Percentiles rank a stretch among this genome's conserved stretches.
phyloP scores from a whole-genome alignment of 129 eudicot species.

The Lactuca sativa region DNA sequence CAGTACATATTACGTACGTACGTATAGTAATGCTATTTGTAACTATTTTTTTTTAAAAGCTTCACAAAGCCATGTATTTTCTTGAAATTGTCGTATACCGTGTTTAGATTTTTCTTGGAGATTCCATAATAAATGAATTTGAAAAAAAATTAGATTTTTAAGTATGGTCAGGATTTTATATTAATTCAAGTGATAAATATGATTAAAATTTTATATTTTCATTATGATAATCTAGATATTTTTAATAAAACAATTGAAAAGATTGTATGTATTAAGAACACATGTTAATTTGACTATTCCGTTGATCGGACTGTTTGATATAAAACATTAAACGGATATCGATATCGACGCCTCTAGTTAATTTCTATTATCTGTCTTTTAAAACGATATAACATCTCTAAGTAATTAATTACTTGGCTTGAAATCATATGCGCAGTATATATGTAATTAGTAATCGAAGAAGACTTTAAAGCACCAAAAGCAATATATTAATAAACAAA shows the following conservation, averaged over 20 bases:
- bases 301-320: no score
- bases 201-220: no score
- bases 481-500: conserved; percentile 42
- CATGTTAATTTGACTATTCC: no score
- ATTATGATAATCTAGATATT: background rate
- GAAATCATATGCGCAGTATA: no score
- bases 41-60: background rate
- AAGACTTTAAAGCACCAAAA: conserved; percentile 33
- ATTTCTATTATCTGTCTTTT: no score
- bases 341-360: no score
- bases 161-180: no score
- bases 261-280: background rate
- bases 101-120: background rate
- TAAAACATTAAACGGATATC: no score
- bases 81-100: background rate
- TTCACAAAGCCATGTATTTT: background rate
- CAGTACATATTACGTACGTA: background rate
- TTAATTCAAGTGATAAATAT: background rate
- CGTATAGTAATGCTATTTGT: background rate
- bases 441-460: conserved; percentile 2
- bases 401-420: no score
- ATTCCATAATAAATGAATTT: background rate
- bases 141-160: background rate
- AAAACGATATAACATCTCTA: no score
- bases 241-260: no score